Evolutionary conservation across 306 rosid genomes (phyloP).

Genomic region (Senna tora): DNA sequence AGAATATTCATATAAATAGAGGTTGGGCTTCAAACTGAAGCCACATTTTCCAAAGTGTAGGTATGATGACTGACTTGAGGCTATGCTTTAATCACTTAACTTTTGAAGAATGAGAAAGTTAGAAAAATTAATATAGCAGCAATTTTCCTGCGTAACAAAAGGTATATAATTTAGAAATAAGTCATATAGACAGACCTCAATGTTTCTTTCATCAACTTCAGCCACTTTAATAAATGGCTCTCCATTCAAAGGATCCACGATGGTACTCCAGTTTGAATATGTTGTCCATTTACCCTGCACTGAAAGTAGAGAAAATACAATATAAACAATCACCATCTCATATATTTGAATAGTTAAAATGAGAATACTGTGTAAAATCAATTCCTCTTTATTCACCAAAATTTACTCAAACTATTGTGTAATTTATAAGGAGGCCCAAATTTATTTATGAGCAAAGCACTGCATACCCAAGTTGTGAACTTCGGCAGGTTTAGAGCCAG

Average conservation of each 20-base stretch:
- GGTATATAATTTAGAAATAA: conserved; percentile 28
- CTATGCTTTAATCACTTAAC: conserved; percentile 28
- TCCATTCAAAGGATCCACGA: conserved; percentile 93
- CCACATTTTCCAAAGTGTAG: conserved; percentile 17
- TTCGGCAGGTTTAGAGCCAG: conserved; percentile 87
- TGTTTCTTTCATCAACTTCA: conserved; percentile 79
- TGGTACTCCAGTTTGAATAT: conserved; percentile 64
- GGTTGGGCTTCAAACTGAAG: conserved; percentile 26
- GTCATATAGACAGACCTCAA: conserved; percentile 60
- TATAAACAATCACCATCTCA: conserved; percentile 23
- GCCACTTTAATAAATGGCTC: conserved; percentile 90
- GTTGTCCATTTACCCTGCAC: conserved; percentile 94
- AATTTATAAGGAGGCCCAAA: conserved; percentile 5
- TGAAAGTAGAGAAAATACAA: conserved; percentile 48
- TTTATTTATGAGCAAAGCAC: not conserved
- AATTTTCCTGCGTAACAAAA: conserved; percentile 11
- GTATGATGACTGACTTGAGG: conserved; percentile 3
- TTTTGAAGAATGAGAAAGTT: conserved; percentile 16
- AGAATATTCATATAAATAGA: conserved; percentile 16
- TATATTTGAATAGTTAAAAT: conserved; percentile 22
- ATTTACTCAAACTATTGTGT: conserved; percentile 3
- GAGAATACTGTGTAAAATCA: conserved; percentile 7
- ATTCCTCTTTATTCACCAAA: conserved; percentile 9
- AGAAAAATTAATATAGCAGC: conserved; percentile 10
- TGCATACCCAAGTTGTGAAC: conserved; percentile 82